Percentiles rank a stretch among this genome's conserved stretches.
phyloP scores from a whole-genome alignment of 495 filamentous ascomycete species.

The Tuber borchii region DNA sequence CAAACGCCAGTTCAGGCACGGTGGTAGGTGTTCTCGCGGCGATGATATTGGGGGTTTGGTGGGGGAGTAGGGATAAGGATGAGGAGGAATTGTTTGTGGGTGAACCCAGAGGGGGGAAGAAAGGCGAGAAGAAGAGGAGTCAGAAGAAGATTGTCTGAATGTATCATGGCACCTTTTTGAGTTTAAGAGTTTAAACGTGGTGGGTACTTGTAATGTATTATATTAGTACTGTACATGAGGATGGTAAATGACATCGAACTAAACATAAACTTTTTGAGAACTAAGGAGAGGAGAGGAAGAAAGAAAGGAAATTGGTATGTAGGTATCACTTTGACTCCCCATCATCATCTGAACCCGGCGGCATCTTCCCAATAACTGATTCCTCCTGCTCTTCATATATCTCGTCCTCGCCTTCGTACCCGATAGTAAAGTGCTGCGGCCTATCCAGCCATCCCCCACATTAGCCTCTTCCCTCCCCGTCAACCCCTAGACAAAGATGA shows the following conservation, averaged over 20 bases:
- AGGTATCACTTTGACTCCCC: constrained; percentile 6
- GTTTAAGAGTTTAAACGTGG: not conserved
- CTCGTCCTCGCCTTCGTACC: constrained; percentile 16
- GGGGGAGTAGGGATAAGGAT: constrained; percentile 51
- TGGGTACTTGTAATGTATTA: not conserved
- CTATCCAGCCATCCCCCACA: constrained; percentile 9
- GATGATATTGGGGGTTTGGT: constrained; percentile 60
- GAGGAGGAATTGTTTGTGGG: constrained; percentile 21
- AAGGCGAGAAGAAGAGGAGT: constrained; percentile 11
- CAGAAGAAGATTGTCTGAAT: not conserved
- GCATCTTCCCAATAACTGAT: constrained; percentile 35
- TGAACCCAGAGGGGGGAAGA: constrained; percentile 4
- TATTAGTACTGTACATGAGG: not conserved
- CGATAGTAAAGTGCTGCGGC: constrained; percentile 31
- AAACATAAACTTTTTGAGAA: not conserved
- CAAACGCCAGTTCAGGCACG: constrained; percentile 63
- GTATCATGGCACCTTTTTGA: constrained; percentile 11
- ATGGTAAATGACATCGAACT: not conserved
- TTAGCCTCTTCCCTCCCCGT: not conserved
- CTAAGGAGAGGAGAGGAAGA: not conserved
- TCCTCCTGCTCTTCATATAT: constrained; percentile 29
- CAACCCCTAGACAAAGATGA: not conserved
- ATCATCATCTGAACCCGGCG: constrained; percentile 36
- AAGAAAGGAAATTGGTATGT: not conserved
- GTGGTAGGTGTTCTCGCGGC: constrained; percentile 66